Base-by-base conservation (phyloP, 2,329 filamentous ascomycete genomes). In the Ophiostoma ulmi region DNA sequence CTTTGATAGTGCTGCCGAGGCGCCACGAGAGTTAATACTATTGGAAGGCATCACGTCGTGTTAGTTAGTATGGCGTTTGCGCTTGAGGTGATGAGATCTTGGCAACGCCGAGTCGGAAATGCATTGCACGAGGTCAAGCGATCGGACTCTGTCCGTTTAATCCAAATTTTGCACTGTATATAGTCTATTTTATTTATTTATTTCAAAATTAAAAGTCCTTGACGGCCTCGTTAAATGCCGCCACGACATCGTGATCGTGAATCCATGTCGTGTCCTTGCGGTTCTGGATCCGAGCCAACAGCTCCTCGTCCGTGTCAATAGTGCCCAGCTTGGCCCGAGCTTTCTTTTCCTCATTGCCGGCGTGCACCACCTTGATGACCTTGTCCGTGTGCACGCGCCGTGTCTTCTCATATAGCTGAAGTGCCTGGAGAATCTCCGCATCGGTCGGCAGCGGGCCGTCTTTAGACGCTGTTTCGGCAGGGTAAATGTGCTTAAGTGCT, bases 201-300 rank as follows among this genome's bases (percentile, higher is more conserved):
- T 61, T 61, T 61, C 3, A 17, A 35, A 17, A 35, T 63, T 26
- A 63, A 35, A 39, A n/a, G 6, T 39, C 20, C 14, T 65, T 65
- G 36, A 73, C 67, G 0, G 72, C 72, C 58, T 39, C 52, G 0
- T 26, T 52, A 61, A 74, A 74, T 10, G 69, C 31, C 4, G 66
- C 72, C 36, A 58, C 35, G 3, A 83, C 82, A 74, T 84, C 80
- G 74, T 84, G 82, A 72, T 83, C 82, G 26, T 81, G 80, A 39
- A 84, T 77, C 83, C 82, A 84, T 20, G 74, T 77, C 5, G 79
- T 78, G 70, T 82, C 78, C 2, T 77, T 75, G 5, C 82, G 76
- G 26, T 73, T 78, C 35, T 72, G 76, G 73, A 83, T 79, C 69
- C 79, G 76, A 0, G 73, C 55, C 64, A 78, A 73, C 55, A 83